Conservation (phyloP, 148 eudicot genomes). For the Rhododendron henanense region DNA sequence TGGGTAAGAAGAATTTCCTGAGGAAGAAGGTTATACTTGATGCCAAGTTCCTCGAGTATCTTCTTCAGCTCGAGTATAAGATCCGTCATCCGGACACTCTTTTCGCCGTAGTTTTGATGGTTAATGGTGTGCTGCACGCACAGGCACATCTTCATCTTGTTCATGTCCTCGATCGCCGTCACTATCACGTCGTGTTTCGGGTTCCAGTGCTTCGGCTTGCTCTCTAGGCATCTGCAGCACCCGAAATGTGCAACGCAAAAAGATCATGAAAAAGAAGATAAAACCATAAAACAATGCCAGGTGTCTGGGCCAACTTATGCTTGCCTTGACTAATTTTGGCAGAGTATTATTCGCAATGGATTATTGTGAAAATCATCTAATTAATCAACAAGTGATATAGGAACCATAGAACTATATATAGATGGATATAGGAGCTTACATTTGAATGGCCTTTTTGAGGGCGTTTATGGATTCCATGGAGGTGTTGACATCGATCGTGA, state of each 20-base stretch:
- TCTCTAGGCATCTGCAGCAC: conserved; percentile 47
- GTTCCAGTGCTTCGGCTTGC: conserved; percentile 61
- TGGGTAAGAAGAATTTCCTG: conserved; percentile 61
- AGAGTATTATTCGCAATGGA: not conserved
- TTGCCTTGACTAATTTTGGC: not conserved
- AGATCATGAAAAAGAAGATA: too few relatives aligned
- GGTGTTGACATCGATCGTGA: conserved; percentile 49
- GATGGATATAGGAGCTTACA: conserved; percentile 19
- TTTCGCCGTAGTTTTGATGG: conserved; percentile 61
- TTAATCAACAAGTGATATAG: not conserved
- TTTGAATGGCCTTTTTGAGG: conserved; percentile 57
- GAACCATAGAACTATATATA: not conserved
- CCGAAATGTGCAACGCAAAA: too few relatives aligned
- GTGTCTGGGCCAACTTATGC: not conserved
- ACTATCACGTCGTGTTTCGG: conserved; percentile 49
- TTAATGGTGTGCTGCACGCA: conserved; percentile 64
- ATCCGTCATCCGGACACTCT: conserved; percentile 39
- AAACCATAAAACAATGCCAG: too few relatives aligned
- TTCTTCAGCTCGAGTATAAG: conserved; percentile 57
- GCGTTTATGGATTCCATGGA: conserved; percentile 46
- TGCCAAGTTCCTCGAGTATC: conserved; percentile 37
- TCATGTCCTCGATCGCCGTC: conserved; percentile 48
- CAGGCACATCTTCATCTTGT: conserved; percentile 52
- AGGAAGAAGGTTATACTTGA: conserved; percentile 60
- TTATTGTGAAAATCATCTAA: not conserved